phyloP scores from a whole-genome alignment of 2,329 filamentous ascomycete species.

The Mycosphaerelloides madeirae region DNA sequence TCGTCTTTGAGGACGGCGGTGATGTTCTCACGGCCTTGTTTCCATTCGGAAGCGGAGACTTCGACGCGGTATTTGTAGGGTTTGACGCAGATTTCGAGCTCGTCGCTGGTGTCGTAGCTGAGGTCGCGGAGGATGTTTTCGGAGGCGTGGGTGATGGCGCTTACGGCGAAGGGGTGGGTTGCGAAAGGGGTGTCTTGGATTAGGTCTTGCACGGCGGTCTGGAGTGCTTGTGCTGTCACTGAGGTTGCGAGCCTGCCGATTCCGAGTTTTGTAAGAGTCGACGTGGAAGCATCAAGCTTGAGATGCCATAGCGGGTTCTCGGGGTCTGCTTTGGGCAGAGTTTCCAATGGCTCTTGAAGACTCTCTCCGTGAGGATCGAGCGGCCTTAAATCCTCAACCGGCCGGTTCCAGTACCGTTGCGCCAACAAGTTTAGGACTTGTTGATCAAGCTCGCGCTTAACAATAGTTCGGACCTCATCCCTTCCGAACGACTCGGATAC shows the following conservation, averaged over 20 bases:
- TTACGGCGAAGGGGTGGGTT: conserved; percentile 82
- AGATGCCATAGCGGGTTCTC: conserved; percentile 88
- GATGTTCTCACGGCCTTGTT: conserved; percentile 76
- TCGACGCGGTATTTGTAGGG: conserved; percentile 98
- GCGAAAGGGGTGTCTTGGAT: conserved; percentile 78
- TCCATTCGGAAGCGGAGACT: conserved; percentile 86
- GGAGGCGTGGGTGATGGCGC: conserved; percentile 86
- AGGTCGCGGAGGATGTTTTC: conserved; percentile 86
- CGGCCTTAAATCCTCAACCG: conserved; percentile 73
- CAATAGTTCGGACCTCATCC: conserved; percentile 77
- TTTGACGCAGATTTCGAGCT: conserved; percentile 98
- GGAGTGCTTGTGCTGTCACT: conserved; percentile 82
- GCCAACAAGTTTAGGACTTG: conserved; percentile 89
- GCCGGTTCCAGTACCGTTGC: conserved; percentile 95
- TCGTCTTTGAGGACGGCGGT: conserved; percentile 79
- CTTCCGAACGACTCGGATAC: conserved; percentile 88
- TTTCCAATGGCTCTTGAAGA: conserved; percentile 44
- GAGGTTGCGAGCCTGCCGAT: conserved; percentile 89
- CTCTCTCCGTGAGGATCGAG: conserved; percentile 23
- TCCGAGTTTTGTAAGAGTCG: conserved; percentile 85
- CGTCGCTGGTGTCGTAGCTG: conserved; percentile 94
- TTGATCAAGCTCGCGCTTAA: conserved; percentile 91
- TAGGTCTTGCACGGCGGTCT: conserved; percentile 74
- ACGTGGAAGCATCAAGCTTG: conserved; percentile 87
- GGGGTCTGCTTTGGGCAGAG: conserved; percentile 77